These are phyloP conservation scores for Trichophyton simii DNA, from an alignment of 2,329 filamentous ascomycete species.

Conservation along the genomic window DNA sequence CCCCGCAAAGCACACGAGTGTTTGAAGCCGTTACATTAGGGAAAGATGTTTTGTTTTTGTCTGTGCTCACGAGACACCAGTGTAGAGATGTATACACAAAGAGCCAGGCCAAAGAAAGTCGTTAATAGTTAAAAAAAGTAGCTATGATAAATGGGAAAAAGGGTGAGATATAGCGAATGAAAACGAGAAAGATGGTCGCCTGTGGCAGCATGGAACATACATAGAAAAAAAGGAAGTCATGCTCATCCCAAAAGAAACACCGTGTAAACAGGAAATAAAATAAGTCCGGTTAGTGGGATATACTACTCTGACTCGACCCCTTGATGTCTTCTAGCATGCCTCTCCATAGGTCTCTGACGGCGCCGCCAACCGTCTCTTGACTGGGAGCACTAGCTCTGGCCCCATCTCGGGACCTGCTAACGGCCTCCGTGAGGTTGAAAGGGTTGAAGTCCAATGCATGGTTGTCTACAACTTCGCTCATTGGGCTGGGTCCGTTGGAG, in stretches of 20 bases:
- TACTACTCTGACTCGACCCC: slow-evolving; percentile 18
- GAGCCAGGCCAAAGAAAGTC: background rate
- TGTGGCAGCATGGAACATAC: background rate
- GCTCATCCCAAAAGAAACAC: background rate
- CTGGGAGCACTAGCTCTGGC: slow-evolving; percentile 23
- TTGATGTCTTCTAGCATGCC: slow-evolving; percentile 41
- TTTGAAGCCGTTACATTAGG: background rate
- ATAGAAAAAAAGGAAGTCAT: background rate
- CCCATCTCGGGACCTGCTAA: slow-evolving; percentile 29
- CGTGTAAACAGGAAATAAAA: background rate
- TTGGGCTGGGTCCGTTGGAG: slow-evolving; percentile 39
- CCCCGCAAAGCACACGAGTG: background rate
- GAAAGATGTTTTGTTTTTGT: background rate
- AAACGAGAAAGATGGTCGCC: background rate
- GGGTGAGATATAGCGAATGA: background rate
- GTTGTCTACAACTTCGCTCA: slow-evolving; percentile 48
- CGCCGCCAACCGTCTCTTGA: slow-evolving; percentile 27
- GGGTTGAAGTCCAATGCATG: slow-evolving; percentile 44
- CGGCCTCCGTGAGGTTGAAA: slow-evolving; percentile 42
- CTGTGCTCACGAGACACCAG: background rate
- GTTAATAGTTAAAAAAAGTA: background rate
- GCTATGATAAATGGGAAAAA: background rate
- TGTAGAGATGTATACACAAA: background rate
- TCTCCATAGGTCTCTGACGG: slow-evolving; percentile 33
- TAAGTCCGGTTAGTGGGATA: background rate